Conservation (phyloP, 208 protist genomes). For the Naegleria gruberi region DNA sequence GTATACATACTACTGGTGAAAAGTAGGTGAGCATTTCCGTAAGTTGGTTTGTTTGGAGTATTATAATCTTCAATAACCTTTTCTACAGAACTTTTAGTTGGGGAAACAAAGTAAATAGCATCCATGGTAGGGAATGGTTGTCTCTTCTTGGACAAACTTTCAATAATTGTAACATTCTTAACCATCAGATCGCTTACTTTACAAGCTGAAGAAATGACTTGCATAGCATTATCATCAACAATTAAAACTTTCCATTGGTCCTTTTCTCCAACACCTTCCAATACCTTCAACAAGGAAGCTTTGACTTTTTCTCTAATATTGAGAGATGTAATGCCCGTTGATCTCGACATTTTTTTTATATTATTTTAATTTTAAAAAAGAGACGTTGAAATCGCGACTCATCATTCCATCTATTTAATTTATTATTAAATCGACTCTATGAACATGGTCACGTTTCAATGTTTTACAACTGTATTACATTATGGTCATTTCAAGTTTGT, state of each 20-base stretch:
- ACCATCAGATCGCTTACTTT: not conserved
- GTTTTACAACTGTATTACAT: too few species aligned
- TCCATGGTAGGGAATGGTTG: conserved; percentile 11
- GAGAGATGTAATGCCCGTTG: not conserved
- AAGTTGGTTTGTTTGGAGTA: not conserved
- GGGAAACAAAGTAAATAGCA: conserved; percentile 3
- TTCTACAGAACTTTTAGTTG: not conserved
- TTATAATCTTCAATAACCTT: not conserved
- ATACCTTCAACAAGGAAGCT: not conserved
- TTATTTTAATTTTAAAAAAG: too few species aligned
- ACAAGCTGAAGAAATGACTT: conserved; percentile 13
- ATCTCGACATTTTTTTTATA: not conserved
- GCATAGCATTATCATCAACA: not conserved
- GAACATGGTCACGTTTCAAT: too few species aligned
- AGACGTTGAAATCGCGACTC: too few species aligned
- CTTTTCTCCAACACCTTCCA: not conserved
- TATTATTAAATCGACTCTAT: too few species aligned
- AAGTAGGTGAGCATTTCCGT: not conserved
- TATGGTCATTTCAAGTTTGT: too few species aligned
- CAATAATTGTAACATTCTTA: conserved; percentile 15
- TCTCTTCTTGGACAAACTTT: not conserved
- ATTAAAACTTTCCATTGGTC: conserved; percentile 17
- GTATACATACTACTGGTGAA: not conserved
- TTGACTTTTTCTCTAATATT: conserved; percentile 14
- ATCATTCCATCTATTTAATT: too few species aligned